Base-by-base conservation (phyloP, 805 yeast species). In the Metschnikowia continentalis region DNA sequence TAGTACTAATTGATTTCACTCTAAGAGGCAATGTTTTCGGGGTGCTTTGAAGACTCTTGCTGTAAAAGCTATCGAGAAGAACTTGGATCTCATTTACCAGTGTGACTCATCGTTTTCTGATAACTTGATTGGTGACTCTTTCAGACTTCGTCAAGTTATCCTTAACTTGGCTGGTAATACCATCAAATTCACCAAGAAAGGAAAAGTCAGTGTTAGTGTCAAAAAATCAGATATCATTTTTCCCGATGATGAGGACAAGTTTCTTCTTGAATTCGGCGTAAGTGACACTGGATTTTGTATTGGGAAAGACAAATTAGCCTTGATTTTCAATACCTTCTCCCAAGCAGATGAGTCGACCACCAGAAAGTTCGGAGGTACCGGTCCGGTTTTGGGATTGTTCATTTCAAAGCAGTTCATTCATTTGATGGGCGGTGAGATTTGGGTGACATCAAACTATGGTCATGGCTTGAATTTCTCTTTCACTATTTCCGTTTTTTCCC, bases 281-380 rank as follows among this genome's bases (percentile, higher is more conserved):
- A 80, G 89, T 58, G 96, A 90, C 66, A 89, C 96, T 1, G 95
- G 96, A 65, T 89, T 90, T 57, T 96, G 96, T 58, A 89, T 89
- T 59, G 89, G 84, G 61, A 82, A 81, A 62, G 96, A 90, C 61
- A 89, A 89, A 63, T 74, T 89, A 35, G 96, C 88, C 32, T 76
- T 90, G 39, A 90, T 89, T 59, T 89, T 89, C 62, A 96, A 89
- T 62, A 89, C 91, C 2, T 89, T 89, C 72, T 86, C 96, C 58
- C 96, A 89, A 67, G 96, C 96, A 7, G 96, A 89, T 70, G 96
- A 96, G 40, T 88, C 96, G 5, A 89, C 96, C 2, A 89, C 96
- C 1, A 80, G 96, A 65, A 88, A 88, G 67, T 90, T 89, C 65
- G 96, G 96, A 61, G 96, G 96, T 62, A 90, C 96, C 3, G 96